Percentiles rank a stretch among this genome's conserved stretches.
Conservation (phyloP, 2,329 filamentous ascomycete species). For the Fragosphaeria purpurea region DNA sequence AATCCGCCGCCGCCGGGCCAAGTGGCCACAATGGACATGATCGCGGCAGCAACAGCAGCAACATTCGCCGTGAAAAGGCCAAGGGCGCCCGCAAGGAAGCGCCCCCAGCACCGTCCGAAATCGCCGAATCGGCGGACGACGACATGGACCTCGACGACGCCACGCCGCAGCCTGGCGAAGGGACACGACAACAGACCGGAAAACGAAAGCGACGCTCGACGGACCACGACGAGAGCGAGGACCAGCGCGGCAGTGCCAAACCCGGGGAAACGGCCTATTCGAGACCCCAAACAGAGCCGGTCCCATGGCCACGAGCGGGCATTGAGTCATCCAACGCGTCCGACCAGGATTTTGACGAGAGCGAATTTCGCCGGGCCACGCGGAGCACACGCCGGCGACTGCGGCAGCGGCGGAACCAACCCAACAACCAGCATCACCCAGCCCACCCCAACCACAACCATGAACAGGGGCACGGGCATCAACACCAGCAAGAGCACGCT, state of each 20-base stretch:
- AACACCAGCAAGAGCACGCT: no score
- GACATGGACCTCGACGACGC: conserved; percentile 6
- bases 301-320: no score
- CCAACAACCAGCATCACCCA: no score
- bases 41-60: not conserved
- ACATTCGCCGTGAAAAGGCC: not conserved
- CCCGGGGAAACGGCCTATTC: no score
- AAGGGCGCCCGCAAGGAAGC: conserved; percentile 15
- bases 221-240: not conserved
- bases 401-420: no score
- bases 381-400: no score
- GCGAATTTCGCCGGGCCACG: no score
- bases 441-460: no score
- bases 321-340: no score
- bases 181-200: conserved; percentile 5
- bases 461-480: no score
- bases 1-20: not conserved
- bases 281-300: not conserved
- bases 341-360: no score
- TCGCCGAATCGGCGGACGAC: not conserved
- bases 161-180: not conserved
- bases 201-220: conserved; percentile 10
- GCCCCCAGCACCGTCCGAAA: conserved; percentile 1
- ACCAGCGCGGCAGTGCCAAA: not conserved
- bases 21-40: not conserved